phyloP scores from a whole-genome alignment of 2,329 filamentous ascomycete genomes.

The Arthrobotrys conoides region DNA sequence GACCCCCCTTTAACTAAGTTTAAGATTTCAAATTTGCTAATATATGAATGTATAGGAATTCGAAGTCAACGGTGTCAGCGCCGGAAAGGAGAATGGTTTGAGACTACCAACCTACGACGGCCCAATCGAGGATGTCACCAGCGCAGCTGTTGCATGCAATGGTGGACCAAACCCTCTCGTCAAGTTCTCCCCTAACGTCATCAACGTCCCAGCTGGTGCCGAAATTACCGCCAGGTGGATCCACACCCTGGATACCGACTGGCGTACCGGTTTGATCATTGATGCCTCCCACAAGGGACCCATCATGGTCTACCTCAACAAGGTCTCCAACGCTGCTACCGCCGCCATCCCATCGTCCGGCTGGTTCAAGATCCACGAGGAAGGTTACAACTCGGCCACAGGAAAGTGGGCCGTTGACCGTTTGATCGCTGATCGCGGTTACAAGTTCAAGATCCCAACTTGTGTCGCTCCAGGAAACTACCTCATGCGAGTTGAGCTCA shows the following conservation, averaged over 20 bases:
- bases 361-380: conserved; percentile 71
- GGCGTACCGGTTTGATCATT: conserved; percentile 67
- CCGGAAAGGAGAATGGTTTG: conserved; percentile 54
- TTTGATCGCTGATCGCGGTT: conserved; percentile 69
- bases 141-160: conserved; percentile 68
- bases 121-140: conserved; percentile 65
- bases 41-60: conserved; percentile 41
- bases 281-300: conserved; percentile 72
- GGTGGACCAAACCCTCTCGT: conserved; percentile 65
- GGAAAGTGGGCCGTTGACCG: conserved; percentile 71
- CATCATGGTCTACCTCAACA: conserved; percentile 64
- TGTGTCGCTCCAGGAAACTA: conserved; percentile 65
- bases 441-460: conserved; percentile 67
- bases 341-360: conserved; percentile 67
- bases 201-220: conserved; percentile 70
- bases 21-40: not conserved
- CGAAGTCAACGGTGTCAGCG: conserved; percentile 59
- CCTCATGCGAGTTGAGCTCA: conserved; percentile 63
- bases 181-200: conserved; percentile 67
- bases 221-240: conserved; percentile 71
- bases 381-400: conserved; percentile 66
- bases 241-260: conserved; percentile 70
- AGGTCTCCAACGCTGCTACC: conserved; percentile 67
- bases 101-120: conserved; percentile 66
- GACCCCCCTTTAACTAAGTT: too few species aligned